phyloP scores from a whole-genome alignment of 768 basidiomycete species.

The Hericium coralloides region DNA sequence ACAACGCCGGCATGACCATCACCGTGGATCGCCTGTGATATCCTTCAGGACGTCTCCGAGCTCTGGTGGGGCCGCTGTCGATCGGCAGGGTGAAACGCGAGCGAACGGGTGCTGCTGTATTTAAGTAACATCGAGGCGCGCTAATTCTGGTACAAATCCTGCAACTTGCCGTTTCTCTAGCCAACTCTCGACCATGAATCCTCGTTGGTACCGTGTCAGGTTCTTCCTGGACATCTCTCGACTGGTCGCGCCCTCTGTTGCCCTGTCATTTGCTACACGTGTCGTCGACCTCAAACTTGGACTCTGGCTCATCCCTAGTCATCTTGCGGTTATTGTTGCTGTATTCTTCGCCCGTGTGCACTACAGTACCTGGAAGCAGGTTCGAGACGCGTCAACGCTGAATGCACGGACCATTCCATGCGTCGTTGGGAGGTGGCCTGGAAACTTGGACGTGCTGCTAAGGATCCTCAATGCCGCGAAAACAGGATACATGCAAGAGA shows the following conservation, averaged over 20 bases:
- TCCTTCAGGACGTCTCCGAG: no score
- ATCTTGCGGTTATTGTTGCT: not conserved
- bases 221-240: not conserved
- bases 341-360: conserved; percentile 2
- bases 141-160: no score
- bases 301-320: not conserved
- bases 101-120: no score
- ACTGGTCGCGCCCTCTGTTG: not conserved
- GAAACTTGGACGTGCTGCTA: conserved; percentile 23
- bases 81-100: no score
- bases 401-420: conserved; percentile 17
- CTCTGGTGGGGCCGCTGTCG: no score
- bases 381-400: conserved; percentile 9
- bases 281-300: not conserved
- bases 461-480: conserved; percentile 15
- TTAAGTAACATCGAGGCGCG: no score
- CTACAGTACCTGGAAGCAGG: conserved; percentile 5
- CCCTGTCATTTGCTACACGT: not conserved
- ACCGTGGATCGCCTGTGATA: no score
- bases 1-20: no score
- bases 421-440: conserved; percentile 24
- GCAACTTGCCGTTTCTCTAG: no score
- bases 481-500: conserved; percentile 19
- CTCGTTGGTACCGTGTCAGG: not conserved
- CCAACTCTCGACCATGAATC: not conserved